These are phyloP conservation scores for Chytriomyces sp. DNA, from an alignment of 192 early-diverging fungal species.

Conservation along the genomic window DNA sequence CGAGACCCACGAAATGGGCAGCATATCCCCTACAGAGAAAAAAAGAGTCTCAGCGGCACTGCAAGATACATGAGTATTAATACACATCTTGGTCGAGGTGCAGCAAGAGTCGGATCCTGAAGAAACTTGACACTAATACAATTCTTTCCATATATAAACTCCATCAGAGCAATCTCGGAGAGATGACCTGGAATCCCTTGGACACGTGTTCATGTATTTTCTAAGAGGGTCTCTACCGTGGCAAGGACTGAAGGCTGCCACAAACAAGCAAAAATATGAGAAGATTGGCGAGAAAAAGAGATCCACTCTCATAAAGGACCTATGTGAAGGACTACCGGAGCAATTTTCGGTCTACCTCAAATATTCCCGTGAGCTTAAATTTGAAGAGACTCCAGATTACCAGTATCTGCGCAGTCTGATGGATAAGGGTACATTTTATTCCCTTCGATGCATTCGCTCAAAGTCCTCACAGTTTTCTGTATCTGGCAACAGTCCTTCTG, in stretches of 20 bases:
- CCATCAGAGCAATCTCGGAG: constrained; percentile 90
- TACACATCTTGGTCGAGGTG: constrained; percentile 93
- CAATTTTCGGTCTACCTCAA: constrained; percentile 90
- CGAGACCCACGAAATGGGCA: constrained; percentile 79
- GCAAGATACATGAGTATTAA: constrained; percentile 93
- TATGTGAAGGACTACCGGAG: constrained; percentile 90
- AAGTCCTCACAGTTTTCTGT: background rate
- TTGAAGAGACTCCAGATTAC: constrained; percentile 97
- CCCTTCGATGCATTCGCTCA: background rate
- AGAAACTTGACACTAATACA: too few relatives aligned
- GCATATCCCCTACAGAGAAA: constrained; percentile 91
- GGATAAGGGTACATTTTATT: constrained; percentile 63
- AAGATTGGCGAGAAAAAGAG: constrained; percentile 99
- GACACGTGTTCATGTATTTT: constrained; percentile 99
- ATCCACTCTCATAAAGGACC: constrained; percentile 80
- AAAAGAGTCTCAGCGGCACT: constrained; percentile 92
- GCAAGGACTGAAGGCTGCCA: constrained; percentile 96
- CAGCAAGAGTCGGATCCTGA: background rate
- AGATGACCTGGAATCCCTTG: constrained; percentile 96
- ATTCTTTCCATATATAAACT: constrained; percentile 12
- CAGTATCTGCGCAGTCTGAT: constrained; percentile 87
- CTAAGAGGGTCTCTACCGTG: constrained; percentile 91
- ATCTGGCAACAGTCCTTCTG: constrained; percentile 39
- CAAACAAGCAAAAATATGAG: constrained; percentile 99
- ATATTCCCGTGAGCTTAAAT: constrained; percentile 89